These are phyloP conservation scores for Ustilago trichophora DNA, from an alignment of 1,284 basidiomycete species.

Conservation along the genomic window DNA sequence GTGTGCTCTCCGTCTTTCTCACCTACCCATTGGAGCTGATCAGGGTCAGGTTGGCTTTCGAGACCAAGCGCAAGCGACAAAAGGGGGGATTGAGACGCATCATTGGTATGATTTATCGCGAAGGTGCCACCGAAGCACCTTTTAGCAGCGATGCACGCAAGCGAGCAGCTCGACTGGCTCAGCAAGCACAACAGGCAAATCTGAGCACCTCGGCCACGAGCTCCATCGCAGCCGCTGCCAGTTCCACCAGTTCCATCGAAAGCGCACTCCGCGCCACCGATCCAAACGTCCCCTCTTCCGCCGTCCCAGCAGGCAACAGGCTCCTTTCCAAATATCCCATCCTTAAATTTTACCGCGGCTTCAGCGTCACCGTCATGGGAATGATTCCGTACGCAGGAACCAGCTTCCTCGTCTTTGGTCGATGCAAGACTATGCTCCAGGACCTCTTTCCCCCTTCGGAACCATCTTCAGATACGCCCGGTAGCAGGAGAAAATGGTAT, in stretches of 20 bases:
- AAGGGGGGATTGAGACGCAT: conserved; percentile 53
- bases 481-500: conserved; percentile 42
- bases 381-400: conserved; percentile 98
- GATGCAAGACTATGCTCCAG: conserved; percentile 60
- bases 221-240: conserved; percentile 24
- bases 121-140: conserved; percentile 61
- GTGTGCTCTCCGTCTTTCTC: conserved; percentile 84
- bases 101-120: conserved; percentile 60
- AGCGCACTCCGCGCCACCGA: conserved; percentile 27
- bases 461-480: conserved; percentile 7
- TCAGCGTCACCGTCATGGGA: conserved; percentile 69
- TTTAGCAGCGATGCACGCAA: conserved; percentile 58
- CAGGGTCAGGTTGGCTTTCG: conserved; percentile 92
- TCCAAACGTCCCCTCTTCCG: conserved; percentile 29
- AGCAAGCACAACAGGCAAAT: conserved; percentile 69
- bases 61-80: conserved; percentile 72
- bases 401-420: conserved; percentile 77
- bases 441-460: conserved; percentile 47
- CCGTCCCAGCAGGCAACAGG: conserved; percentile 23
- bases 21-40: conserved; percentile 96
- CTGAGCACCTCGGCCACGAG: conserved; percentile 36
- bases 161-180: conserved; percentile 70
- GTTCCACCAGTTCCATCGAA: conserved; percentile 16
- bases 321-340: conserved; percentile 55
- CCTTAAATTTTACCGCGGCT: conserved; percentile 94